These are phyloP conservation scores for Diaporthe sp. DNA, from an alignment of 2,329 filamentous ascomycete species.

Conservation along the genomic window DNA sequence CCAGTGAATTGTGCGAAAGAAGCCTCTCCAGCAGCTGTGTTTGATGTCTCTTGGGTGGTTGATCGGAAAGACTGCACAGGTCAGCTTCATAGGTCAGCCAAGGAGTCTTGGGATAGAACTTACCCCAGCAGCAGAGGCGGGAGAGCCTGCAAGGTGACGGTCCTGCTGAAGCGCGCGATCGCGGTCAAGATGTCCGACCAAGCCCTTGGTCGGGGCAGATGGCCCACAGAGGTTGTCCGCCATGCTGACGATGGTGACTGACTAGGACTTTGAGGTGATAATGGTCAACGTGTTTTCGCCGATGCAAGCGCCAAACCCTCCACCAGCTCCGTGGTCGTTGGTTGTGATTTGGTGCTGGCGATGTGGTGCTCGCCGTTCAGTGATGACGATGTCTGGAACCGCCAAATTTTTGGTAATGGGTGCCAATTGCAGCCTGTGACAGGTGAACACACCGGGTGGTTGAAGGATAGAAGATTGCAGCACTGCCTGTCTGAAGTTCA, in stretches of 20 bases:
- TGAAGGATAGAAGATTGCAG: background rate
- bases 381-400: background rate
- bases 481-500: background rate
- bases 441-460: background rate
- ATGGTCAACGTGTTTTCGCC: background rate
- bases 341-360: background rate
- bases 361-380: background rate
- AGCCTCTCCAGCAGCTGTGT: slow-evolving; percentile 22
- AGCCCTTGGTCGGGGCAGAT: slow-evolving; percentile 80
- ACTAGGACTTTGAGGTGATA: slow-evolving; percentile 19
- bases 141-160: slow-evolving; percentile 59
- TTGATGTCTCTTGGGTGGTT: slow-evolving; percentile 30
- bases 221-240: slow-evolving; percentile 73
- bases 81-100: background rate
- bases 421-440: background rate
- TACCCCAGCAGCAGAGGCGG: slow-evolving; percentile 42
- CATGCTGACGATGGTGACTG: slow-evolving; percentile 48
- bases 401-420: background rate
- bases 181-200: slow-evolving; percentile 76
- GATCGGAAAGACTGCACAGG: slow-evolving; percentile 28
- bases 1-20: slow-evolving; percentile 33
- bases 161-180: slow-evolving; percentile 82
- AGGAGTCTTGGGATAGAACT: slow-evolving; percentile 29
- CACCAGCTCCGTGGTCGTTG: background rate
- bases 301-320: background rate